A percentile compares a stretch with the other conserved stretches of the same genome.
phyloP scores from a whole-genome alignment of 2,329 filamentous ascomycete species.

The Beauveria asiatica region DNA sequence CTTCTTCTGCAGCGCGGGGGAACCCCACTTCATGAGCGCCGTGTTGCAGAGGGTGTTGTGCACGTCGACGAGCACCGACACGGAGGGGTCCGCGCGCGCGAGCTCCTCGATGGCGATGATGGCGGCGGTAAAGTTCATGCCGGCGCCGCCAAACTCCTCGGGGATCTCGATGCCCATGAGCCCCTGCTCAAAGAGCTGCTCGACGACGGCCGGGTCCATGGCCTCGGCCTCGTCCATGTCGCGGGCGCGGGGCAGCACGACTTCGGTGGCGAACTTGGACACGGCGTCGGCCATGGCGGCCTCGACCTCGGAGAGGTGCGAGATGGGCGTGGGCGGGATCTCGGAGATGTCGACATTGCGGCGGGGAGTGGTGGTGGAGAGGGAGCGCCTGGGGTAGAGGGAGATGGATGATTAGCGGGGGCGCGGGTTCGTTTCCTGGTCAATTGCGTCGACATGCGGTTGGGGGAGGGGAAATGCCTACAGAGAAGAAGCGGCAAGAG shows the following conservation, averaged over 20 bases:
- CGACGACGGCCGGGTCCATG: conserved; percentile 83
- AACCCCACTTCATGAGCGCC: conserved; percentile 77
- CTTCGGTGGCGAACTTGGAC: conserved; percentile 80
- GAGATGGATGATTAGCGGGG: neutral
- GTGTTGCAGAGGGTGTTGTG: conserved; percentile 99
- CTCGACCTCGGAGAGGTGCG: conserved; percentile 86
- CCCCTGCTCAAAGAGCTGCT: conserved; percentile 94
- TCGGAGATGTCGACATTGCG: conserved; percentile 58
- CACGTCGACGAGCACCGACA: conserved; percentile 91
- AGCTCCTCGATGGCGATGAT: conserved; percentile 97
- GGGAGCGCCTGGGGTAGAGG: conserved; percentile 34
- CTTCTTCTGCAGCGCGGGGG: conserved; percentile 66
- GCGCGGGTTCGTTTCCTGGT: neutral
- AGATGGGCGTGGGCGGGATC: conserved; percentile 84
- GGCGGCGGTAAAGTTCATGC: conserved; percentile 97
- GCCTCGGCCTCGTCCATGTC: conserved; percentile 96
- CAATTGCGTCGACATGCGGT: neutral
- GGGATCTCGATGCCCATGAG: conserved; percentile 97
- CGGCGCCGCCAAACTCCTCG: conserved; percentile 90
- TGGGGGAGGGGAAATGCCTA: conserved; percentile 14
- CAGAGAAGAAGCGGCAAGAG: conserved; percentile 18
- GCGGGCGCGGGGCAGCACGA: conserved; percentile 81
- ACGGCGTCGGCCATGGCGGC: conserved; percentile 82
- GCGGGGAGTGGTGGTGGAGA: conserved; percentile 52
- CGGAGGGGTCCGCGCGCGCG: conserved; percentile 85